Conservation (phyloP, 1,139 yeast species). For the Blastobotrys capitulatus region DNA sequence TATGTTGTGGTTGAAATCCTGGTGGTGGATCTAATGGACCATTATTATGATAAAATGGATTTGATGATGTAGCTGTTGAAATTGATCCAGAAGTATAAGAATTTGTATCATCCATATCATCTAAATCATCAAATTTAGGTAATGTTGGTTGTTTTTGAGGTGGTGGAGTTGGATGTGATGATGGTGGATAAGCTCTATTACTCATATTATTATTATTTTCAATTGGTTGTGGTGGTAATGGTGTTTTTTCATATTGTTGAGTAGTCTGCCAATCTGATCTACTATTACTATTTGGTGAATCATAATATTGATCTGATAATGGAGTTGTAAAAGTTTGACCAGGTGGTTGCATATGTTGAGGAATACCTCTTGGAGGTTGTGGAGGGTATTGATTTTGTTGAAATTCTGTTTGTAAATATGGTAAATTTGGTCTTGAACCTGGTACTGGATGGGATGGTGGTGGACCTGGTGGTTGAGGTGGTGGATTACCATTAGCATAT, state of each 20-base stretch:
- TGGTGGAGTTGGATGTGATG: not conserved
- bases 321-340: not conserved
- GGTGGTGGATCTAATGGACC: not conserved
- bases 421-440: not conserved
- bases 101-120: not conserved
- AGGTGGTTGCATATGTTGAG: not conserved
- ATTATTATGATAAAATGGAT: not conserved
- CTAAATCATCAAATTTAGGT: not conserved
- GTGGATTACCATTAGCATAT: not conserved
- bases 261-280: not conserved
- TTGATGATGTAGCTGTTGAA: not conserved
- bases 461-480: not conserved
- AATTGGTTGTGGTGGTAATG: not conserved
- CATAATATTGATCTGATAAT: not conserved
- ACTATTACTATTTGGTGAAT: too few species aligned
- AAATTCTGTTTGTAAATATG: not conserved
- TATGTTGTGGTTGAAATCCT: not conserved
- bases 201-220: not conserved
- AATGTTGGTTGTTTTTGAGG: not conserved
- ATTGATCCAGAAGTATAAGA: too few species aligned
- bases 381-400: slow-evolving; percentile 1
- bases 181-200: not conserved
- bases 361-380: not conserved
- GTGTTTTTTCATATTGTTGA: not conserved
- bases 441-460: not conserved